phyloP scores from a whole-genome alignment of 257 asterid species.

The Haberlea rhodopensis region DNA sequence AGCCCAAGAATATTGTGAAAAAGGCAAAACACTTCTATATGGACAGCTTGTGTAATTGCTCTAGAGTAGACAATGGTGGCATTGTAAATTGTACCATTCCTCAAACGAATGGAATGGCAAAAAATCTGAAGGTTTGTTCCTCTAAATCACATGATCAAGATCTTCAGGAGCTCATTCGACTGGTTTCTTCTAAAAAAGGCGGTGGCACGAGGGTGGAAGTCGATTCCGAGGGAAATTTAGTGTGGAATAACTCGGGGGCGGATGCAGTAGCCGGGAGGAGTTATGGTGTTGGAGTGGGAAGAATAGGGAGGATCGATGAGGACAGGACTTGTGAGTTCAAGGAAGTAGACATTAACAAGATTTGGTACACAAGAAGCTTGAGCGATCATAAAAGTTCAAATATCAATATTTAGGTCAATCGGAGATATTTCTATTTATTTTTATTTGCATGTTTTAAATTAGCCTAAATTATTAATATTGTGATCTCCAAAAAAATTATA shows the following conservation, averaged over 20 bases:
- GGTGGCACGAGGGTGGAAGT: conserved; percentile 34
- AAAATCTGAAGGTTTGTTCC: neutral
- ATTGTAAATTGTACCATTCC: conserved; percentile 29
- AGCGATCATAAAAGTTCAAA: neutral
- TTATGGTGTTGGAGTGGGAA: conserved; percentile 55
- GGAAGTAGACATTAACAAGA: conserved; percentile 33
- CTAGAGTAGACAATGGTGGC: conserved; percentile 13
- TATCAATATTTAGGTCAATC: neutral
- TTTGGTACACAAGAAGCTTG: conserved; percentile 21
- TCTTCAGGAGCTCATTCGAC: conserved; percentile 32
- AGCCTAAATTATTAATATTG: too few relatives aligned
- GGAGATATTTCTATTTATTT: too few relatives aligned
- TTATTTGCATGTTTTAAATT: too few relatives aligned
- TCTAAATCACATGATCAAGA: conserved; percentile 23
- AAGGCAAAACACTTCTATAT: conserved; percentile 29
- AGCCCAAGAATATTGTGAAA: conserved; percentile 4
- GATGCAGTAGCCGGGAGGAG: conserved; percentile 41
- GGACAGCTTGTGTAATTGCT: conserved; percentile 28
- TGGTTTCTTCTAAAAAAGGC: conserved; percentile 26
- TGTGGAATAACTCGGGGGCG: conserved; percentile 32
- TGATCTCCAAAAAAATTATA: too few relatives aligned
- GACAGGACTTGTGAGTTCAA: conserved; percentile 44
- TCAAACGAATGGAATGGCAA: conserved; percentile 2
- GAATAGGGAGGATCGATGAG: conserved; percentile 61
- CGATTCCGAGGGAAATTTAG: conserved; percentile 39